Conservation (phyloP, 2,329 filamentous ascomycete genomes). For the Tolypocladium sp. region DNA sequence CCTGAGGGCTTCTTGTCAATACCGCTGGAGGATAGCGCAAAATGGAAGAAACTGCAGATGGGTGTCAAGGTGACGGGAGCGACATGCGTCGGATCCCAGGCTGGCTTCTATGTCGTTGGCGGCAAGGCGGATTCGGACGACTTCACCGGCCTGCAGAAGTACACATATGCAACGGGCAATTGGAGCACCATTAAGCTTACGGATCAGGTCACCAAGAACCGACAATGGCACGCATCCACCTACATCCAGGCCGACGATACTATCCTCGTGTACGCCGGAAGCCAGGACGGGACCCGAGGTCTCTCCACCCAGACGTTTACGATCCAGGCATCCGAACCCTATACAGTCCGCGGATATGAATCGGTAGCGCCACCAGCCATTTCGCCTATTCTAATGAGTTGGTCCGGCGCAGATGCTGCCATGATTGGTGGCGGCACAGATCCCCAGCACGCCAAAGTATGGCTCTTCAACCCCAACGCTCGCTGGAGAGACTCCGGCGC, state of each 20-base stretch:
- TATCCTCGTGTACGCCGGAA: conserved; percentile 76
- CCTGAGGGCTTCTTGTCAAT: conserved; percentile 67
- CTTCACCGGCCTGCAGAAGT: conserved; percentile 70
- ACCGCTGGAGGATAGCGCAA: conserved; percentile 54
- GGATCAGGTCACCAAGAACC: conserved; percentile 52
- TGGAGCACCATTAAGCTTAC: conserved; percentile 39
- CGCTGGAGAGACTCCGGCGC: conserved; percentile 63
- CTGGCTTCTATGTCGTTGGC: conserved; percentile 73
- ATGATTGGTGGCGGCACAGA: conserved; percentile 59
- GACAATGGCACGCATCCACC: conserved; percentile 64
- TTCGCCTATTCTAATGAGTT: conserved; percentile 64
- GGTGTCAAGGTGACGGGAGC: conserved; percentile 66
- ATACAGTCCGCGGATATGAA: conserved; percentile 48
- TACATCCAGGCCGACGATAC: conserved; percentile 63
- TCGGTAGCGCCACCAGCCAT: conserved; percentile 53
- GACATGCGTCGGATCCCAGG: conserved; percentile 63
- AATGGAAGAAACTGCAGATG: conserved; percentile 59
- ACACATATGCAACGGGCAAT: conserved; percentile 41
- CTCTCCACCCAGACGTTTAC: conserved; percentile 68
- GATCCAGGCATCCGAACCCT: conserved; percentile 57
- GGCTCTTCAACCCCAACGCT: conserved; percentile 53
- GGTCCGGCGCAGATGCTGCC: conserved; percentile 60
- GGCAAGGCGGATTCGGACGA: conserved; percentile 45
- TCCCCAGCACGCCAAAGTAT: conserved; percentile 52
- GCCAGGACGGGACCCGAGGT: conserved; percentile 45